Conservation (phyloP, 176 grass and related monocot genomes). For the Secale cereale region DNA sequence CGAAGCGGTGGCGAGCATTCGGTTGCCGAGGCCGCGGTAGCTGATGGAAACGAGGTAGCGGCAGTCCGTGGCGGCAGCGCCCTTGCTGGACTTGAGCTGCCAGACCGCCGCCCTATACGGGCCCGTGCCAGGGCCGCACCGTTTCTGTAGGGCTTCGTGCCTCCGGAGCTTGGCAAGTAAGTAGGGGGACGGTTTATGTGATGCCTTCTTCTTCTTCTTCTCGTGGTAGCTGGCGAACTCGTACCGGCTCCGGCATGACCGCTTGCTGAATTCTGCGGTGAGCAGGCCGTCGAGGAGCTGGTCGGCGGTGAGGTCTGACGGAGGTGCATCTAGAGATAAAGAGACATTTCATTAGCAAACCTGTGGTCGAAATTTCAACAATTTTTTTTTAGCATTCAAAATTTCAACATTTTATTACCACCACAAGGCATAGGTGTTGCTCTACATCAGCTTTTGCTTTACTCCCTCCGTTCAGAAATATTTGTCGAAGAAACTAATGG, state of each 20-base stretch:
- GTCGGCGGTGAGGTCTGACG: slow-evolving; percentile 14
- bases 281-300: slow-evolving; percentile 57
- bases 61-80: slow-evolving; percentile 4
- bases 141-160: slow-evolving; percentile 62
- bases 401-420: not conserved
- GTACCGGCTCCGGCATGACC: slow-evolving; percentile 31
- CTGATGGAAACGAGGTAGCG: slow-evolving; percentile 62
- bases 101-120: slow-evolving; percentile 34
- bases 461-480: too few relatives aligned
- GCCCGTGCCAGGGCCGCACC: slow-evolving; percentile 60
- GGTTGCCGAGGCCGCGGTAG: slow-evolving; percentile 68
- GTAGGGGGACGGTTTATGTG: slow-evolving; percentile 38
- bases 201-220: slow-evolving; percentile 7
- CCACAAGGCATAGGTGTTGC: too few relatives aligned
- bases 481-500: too few relatives aligned
- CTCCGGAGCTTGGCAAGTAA: slow-evolving; percentile 50
- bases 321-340: not conserved
- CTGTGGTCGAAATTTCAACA: not conserved
- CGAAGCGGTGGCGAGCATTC: slow-evolving; percentile 35
- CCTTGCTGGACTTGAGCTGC: not conserved
- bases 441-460: too few relatives aligned
- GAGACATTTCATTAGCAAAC: not conserved
- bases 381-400: too few relatives aligned
- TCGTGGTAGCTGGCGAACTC: slow-evolving; percentile 33
- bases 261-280: slow-evolving; percentile 17